Conservation (phyloP, 345 rosid species). For the Salix viminalis region DNA sequence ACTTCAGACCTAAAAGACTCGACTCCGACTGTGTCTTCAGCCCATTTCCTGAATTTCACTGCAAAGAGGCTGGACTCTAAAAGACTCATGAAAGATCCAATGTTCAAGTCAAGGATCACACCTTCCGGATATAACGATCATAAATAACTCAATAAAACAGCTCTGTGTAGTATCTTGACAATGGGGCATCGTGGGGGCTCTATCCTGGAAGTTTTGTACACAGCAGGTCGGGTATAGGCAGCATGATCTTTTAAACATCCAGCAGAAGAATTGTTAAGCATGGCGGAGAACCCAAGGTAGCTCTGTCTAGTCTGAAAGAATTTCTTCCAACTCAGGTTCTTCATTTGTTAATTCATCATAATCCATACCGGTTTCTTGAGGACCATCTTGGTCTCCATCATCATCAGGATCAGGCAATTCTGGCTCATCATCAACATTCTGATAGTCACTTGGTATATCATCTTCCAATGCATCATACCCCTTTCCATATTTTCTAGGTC, state of each 20-base stretch:
- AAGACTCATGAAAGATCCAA: neutral
- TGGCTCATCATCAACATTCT: conserved; percentile 45
- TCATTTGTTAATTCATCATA: conserved; percentile 50
- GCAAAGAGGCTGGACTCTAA: neutral
- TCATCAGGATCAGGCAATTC: conserved; percentile 63
- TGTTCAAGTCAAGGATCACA: neutral
- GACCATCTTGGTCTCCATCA: conserved; percentile 43
- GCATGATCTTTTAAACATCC: neutral
- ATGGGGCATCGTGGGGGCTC: neutral
- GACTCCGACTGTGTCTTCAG: neutral
- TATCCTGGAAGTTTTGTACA: neutral
- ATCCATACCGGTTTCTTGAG: conserved; percentile 49
- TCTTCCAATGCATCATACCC: conserved; percentile 25
- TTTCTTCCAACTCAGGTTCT: conserved; percentile 78
- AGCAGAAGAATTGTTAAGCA: neutral
- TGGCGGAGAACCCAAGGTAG: neutral
- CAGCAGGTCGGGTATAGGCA: neutral
- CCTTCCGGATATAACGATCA: neutral
- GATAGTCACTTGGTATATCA: conserved; percentile 43
- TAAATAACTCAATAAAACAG: neutral
- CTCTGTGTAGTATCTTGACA: neutral
- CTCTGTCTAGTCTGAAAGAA: conserved; percentile 62
- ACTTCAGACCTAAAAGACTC: neutral
- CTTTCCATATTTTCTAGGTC: conserved; percentile 48
- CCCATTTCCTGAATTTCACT: neutral